Evolutionary conservation across 2,329 filamentous ascomycete genomes (phyloP), one percentile per base, ranked within the genome.

Genomic region (Aureobasidium vineae): DNA sequence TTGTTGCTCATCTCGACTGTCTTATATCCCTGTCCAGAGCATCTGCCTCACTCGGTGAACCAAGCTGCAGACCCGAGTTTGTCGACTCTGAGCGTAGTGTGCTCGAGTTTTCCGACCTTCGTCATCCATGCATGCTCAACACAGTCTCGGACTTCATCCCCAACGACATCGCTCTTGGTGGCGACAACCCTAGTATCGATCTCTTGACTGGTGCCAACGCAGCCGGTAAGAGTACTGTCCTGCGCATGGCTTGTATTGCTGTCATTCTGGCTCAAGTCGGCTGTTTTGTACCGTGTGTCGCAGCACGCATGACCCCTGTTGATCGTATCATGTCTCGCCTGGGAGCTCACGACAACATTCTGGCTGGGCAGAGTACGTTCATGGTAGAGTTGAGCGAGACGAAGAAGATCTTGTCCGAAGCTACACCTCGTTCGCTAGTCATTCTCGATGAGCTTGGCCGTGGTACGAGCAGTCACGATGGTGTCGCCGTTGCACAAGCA

Each of bases 251-350:
- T 2, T 99, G 95, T 73, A 88, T 95, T 56, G 95, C 95, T 0
- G 94, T 97, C 59, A 98, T 99, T 72, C 93, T 99, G 86, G 95
- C 95, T 0, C 95, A 99, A 75, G 90, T 99, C 36, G 95, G 95
- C 65, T 97, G 94, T 77, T 90, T 96, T 71, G 87, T 99, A 1
- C 95, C 95, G 1, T 93, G 92, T 67, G 82, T 85, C 21, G 91
- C 88, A 3, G 95, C 95, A 1, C 87, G 85, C 2, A 83, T 99
- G 52, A 98, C 94, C 0, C 94, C 95, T 0, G 88, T 96, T 3
- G 95, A 99, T 76, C 91, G 95, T 65, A 98, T 99, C 81, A 99
- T 99, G 95, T 98, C 94, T 11, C 91, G 95, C 53, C 86, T 99
- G 0, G 95, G 95, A 11, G 95, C 95, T 56, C 97, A 98, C 74